Base-by-base conservation (phyloP, 1,284 basidiomycete genomes). In the Tranzscheliella williamsii region DNA sequence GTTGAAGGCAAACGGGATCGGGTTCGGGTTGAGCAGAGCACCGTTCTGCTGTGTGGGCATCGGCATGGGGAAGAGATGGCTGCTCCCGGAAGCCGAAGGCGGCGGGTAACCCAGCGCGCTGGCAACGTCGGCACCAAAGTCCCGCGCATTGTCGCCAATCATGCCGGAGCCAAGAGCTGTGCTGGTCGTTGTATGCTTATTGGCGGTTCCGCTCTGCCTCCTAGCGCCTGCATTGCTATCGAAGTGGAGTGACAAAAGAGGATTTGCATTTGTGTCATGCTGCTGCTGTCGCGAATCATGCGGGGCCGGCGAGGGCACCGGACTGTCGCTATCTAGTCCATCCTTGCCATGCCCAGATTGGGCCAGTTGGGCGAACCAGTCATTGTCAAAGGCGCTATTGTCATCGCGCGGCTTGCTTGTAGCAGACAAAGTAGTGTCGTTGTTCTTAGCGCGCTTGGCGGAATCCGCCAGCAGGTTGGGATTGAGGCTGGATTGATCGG, bases 1-100 rank as follows among this genome's bases (percentile, higher is more conserved):
- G 42, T 71, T 73, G 68, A 73, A 68, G 8, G 68, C 61, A 30
- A 73, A 73, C 23, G 70, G 70, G 22, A 73, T 73, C 5, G 70
- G 70, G 42, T 73, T 73, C 27, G 70, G 70, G 49, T 73, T 73
- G 48, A 73, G 60, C 15, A 73, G 40, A 3, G 70, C 70, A 24
- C 67, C 68, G 52, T 73, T 71, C 53, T 71, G 62, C 37, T 68
- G 66, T 9, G 68, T 69, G 5, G 66, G 62, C 52, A 70, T 62
- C 17, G 66, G 62, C 52, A 70, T 63, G 31, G 62, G 58, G 56
- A 56, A 68, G 45, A 65, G 52, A n/a, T n/a, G n/a, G 52, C 53
- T 57, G 46, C 34, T 34, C 29, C 42, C 48, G 9, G 52, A 29
- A 7, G 46, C 42, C 5, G 55, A 61, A 4, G 53, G 46, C 8